These are phyloP conservation scores for Arthrobotrys conoides DNA, from an alignment of 2,329 filamentous ascomycete species.

Conservation along the genomic window DNA sequence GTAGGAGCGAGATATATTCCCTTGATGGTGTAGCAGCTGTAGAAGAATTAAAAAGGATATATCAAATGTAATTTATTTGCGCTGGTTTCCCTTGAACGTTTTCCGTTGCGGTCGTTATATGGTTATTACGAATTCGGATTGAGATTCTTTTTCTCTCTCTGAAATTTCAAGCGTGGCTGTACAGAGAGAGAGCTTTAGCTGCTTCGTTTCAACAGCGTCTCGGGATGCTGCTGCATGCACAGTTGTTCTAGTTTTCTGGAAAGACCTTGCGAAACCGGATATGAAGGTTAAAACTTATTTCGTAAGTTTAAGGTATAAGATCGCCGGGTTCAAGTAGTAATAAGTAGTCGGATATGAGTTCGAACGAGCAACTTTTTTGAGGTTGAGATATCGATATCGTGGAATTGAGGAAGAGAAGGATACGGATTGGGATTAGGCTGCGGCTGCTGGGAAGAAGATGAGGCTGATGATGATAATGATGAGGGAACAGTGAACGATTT, in stretches of 20 bases:
- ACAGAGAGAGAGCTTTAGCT: not conserved
- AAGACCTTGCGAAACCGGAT: slow-evolving; percentile 22
- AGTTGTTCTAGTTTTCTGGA: slow-evolving; percentile 18
- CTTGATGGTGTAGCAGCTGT: slow-evolving; percentile 10
- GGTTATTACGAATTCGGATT: slow-evolving; percentile 33
- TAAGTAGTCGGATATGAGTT: slow-evolving; percentile 36
- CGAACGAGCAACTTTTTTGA: slow-evolving; percentile 41
- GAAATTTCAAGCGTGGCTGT: slow-evolving; percentile 33
- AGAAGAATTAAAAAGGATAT: slow-evolving; percentile 31
- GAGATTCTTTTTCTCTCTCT: slow-evolving; percentile 6
- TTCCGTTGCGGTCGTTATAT: slow-evolving; percentile 38
- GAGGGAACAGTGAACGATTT: not conserved
- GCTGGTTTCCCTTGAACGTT: slow-evolving; percentile 41
- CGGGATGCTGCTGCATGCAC: slow-evolving; percentile 21
- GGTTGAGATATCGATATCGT: slow-evolving; percentile 32
- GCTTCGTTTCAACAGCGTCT: slow-evolving; percentile 55
- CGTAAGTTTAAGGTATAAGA: slow-evolving; percentile 6
- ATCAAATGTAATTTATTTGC: slow-evolving; percentile 29
- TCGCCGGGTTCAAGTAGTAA: slow-evolving; percentile 25
- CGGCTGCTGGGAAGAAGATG: slow-evolving; percentile 4
- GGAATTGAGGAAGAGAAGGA: slow-evolving; percentile 32
- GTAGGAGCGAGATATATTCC: slow-evolving; percentile 47
- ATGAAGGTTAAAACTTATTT: slow-evolving; percentile 1
- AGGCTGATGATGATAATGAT: slow-evolving; percentile 5
- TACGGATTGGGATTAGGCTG: slow-evolving; percentile 26